Evolutionary conservation across 2,329 filamentous ascomycete genomes (phyloP), one percentile per base, ranked within the genome.

Genomic region (Whalleya microplaca): DNA sequence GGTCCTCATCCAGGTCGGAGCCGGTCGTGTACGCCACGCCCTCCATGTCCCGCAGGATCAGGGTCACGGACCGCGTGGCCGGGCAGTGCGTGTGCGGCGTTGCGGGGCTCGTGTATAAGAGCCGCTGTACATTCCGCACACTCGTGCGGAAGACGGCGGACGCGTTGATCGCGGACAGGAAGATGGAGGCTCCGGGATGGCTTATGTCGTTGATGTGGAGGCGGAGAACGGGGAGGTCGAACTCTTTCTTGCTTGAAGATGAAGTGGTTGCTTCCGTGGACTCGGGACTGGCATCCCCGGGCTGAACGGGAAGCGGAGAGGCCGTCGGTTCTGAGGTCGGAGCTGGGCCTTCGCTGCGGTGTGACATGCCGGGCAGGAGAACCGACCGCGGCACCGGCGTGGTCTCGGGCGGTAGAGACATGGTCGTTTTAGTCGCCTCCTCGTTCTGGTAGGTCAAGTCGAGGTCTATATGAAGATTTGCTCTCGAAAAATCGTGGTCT

Each of bases 1-100:
- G 92, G 69, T 95, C 90, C 59, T 80, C 65, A 74, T 96, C 93
- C 10, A 96, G 81, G 41, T 92, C 88, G 9, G 79, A 84, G 61
- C 91, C 90, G 0, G 85, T 92, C 1, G 94, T 97, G 77, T 97
- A 96, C 19, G 94, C 94, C 3, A 98, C 91, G 48, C 94, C 94
- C 46, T 77, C 79, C 84, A 96, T 92, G 63, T 86, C 80, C 27
- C 90, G 85, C 3, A 98, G 79, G 57, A 96, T 81, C 37, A 98
- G 76, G 0, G 93, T 97, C 18, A 98, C 86, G 49, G 91, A 96
- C 58, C 92, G 89, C 9, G 91, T 95, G n/a, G 84, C 79, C 41
- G 84, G 84, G 10, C 73, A 68, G 50, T 74, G 75, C 7, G 41
- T 44, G 29, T 46, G 9, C 2, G 69, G 65, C 18, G 5, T 20